Base-by-base conservation (phyloP, 176 grass and related monocot genomes). In the Carex scoparia region DNA sequence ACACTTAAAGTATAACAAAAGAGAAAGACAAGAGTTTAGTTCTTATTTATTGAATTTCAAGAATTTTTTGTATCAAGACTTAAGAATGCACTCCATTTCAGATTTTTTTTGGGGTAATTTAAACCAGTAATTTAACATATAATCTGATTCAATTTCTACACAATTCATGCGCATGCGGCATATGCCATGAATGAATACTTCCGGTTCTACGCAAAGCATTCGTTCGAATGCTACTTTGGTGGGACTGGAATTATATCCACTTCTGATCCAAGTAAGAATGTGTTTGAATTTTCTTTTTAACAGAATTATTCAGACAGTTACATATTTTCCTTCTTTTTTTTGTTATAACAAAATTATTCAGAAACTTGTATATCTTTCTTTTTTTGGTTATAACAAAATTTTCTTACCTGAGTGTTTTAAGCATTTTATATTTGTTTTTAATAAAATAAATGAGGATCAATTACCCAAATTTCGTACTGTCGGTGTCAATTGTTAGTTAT, bases 131-230 rank as follows among this genome's bases (percentile, higher is more conserved):
- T 23, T 23, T 23, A 23, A 23, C 23, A 23, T 23, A 23, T 23
- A 23, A 23, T 23, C 23, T 23, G 23, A 23, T 23, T 23, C 23
- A 23, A 23, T 23, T 23, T 23, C 23, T 23, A 94, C 84, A 93
- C 89, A 5, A 69, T 90, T 46, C 81, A 87, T 13, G 92, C 54
- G 1, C 95, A 97, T 49, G 92, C 92, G 0, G 89, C 92, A 14
- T 97, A 91, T 85, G 92, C 90, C 44, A 97, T 97, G 95, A 94
- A 94, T 23, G 86, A 91, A 18, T 97, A 86, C 4, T 97, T 91
- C 73, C 92, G 88, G 6, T 64, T 85, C 74, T 93, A 82, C 1
- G 95, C 91, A 6, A 87, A 28, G 3, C 90, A 94, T 0, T 76
- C 6, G 1, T 93, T 90, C 14, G 87, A 93, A 79, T 97, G 95